Conservation (phyloP, 2,329 filamentous ascomycete genomes). For the Colletotrichum lini region DNA sequence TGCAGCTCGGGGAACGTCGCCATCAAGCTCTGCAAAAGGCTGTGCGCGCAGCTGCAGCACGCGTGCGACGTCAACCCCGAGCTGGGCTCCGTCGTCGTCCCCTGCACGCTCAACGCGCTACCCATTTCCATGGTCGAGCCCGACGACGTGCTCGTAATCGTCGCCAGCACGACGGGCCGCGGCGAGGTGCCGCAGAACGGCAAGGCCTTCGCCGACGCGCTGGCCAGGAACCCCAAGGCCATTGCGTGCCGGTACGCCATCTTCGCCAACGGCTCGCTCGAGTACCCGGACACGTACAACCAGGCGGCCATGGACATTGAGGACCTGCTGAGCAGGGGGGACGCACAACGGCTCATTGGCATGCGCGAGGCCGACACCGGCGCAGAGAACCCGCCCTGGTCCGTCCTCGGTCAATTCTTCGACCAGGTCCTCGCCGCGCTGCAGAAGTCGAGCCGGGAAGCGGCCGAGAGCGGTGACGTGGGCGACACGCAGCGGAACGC, state of each 20-base stretch:
- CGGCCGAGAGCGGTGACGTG: background rate
- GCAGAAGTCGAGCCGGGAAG: slow-evolving; percentile 23
- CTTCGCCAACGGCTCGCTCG: slow-evolving; percentile 37
- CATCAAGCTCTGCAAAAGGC: slow-evolving; percentile 40
- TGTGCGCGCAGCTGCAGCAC: slow-evolving; percentile 41
- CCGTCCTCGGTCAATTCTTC: slow-evolving; percentile 35
- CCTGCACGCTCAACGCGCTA: slow-evolving; percentile 39
- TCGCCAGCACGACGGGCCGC: slow-evolving; percentile 37
- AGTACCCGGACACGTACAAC: slow-evolving; percentile 38
- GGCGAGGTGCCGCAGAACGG: slow-evolving; percentile 38
- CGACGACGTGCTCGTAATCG: slow-evolving; percentile 32
- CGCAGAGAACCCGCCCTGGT: slow-evolving; percentile 36
- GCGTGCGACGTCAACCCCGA: slow-evolving; percentile 37
- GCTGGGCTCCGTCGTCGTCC: slow-evolving; percentile 33
- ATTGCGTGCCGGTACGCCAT: slow-evolving; percentile 34
- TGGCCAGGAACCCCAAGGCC: slow-evolving; percentile 26
- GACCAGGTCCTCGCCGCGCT: slow-evolving; percentile 33
- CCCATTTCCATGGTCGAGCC: slow-evolving; percentile 32
- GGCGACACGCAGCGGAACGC: background rate
- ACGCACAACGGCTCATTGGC: slow-evolving; percentile 32
- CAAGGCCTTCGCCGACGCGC: slow-evolving; percentile 37
- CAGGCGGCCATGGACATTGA: slow-evolving; percentile 39
- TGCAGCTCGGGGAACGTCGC: slow-evolving; percentile 41
- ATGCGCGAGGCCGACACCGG: slow-evolving; percentile 39
- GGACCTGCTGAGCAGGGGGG: slow-evolving; percentile 31